Evolutionary conservation across 306 rosid species (phyloP).

Genomic region (Canavalia gladiata): DNA sequence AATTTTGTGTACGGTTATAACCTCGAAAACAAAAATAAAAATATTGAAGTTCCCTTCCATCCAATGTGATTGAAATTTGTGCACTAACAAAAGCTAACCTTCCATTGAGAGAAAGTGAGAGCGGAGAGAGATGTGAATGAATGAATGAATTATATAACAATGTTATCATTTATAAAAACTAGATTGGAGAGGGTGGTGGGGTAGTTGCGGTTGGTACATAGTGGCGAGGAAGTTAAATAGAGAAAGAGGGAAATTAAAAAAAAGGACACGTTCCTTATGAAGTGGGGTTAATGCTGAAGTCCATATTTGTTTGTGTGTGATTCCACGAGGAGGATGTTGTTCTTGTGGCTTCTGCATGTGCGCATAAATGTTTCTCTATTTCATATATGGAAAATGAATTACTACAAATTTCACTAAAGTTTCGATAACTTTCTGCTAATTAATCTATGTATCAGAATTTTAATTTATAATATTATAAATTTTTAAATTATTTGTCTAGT

Average conservation of each 20-base stretch:
- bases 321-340: conserved; percentile 8
- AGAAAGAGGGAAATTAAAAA: conserved; percentile 4
- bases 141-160: neutral
- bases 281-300: conserved; percentile 22
- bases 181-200: neutral
- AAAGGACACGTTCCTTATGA: conserved; percentile 11
- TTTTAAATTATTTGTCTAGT: too few relatives aligned
- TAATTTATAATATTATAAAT: too few relatives aligned
- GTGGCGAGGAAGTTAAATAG: conserved; percentile 1
- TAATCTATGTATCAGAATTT: too few relatives aligned
- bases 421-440: too few relatives aligned
- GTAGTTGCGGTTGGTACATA: neutral
- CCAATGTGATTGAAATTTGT: too few relatives aligned
- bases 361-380: conserved; percentile 4
- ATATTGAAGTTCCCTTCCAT: too few relatives aligned
- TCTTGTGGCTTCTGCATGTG: neutral
- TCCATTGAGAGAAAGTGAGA: neutral
- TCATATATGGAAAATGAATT: conserved; percentile 5
- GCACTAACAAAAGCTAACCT: too few relatives aligned
- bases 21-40: too few relatives aligned
- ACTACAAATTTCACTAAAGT: neutral
- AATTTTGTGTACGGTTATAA: too few relatives aligned
- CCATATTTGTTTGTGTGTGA: neutral
- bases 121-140: neutral
- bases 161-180: neutral